A percentile compares a stretch with the other conserved stretches of the same genome.
Conservation (phyloP, 176 grass and related monocot species). For the Tuctoria greenei region DNA sequence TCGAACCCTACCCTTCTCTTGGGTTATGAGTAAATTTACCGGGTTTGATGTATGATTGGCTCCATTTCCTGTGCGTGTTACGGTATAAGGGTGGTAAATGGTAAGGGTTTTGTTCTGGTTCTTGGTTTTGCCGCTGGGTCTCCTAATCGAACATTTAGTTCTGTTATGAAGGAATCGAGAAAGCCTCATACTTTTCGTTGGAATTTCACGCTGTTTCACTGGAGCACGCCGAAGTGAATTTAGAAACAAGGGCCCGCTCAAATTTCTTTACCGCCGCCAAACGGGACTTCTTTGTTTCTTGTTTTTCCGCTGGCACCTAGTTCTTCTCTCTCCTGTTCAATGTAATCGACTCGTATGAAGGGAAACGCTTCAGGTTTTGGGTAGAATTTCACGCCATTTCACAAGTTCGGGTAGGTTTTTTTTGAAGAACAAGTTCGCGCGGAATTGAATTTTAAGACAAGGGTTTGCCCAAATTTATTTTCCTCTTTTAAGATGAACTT, state of each 20-base stretch:
- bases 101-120: conserved; percentile 10
- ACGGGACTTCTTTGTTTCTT: conserved; percentile 23
- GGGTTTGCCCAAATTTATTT: background rate
- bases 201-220: background rate
- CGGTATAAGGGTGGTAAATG: background rate
- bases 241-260: too few relatives aligned
- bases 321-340: background rate
- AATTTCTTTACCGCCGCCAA: background rate
- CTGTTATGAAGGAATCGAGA: background rate
- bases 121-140: conserved; percentile 19
- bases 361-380: background rate
- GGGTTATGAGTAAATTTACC: background rate
- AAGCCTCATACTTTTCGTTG: background rate
- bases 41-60: background rate
- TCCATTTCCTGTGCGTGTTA: background rate
- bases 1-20: conserved; percentile 14
- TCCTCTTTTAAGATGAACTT: background rate
- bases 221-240: background rate
- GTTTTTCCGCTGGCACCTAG: background rate
- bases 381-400: background rate
- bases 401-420: background rate
- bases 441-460: background rate
- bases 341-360: background rate
- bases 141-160: background rate
- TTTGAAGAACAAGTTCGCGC: too few relatives aligned